Evolutionary conservation across 2,329 filamentous ascomycete genomes (phyloP), one percentile per base, ranked within the genome.

Genomic region (Dendryphion nanum): DNA sequence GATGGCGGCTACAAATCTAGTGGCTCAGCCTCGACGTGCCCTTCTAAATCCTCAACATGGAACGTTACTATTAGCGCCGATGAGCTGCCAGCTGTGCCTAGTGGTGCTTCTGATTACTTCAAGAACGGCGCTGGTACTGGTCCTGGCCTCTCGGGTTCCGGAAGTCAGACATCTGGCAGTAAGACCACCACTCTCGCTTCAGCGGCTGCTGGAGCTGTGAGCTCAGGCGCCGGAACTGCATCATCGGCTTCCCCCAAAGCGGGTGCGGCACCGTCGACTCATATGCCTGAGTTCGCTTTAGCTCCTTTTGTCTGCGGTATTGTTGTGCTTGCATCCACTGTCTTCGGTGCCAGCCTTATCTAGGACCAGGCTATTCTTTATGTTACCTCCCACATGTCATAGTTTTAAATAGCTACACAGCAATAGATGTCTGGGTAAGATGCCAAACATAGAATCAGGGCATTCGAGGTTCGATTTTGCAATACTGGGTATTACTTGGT

Each of bases 1-100:
- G 73, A 81, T 51, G 80, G 79, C 44, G 76, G 77, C 44, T 82
- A 79, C 71, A 78, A 79, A 65, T 52, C 68, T 35, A 72, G 66
- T 47, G 77, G 76, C 44, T 57, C 66, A 45, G 60, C 76, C 36
- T 77, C 72, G 50, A 53, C 66, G 15, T 84, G 80, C 69, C 81
- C 80, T 18, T 43, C 61, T 17, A 65, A 74, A 55, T 71, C 71
- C 45, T 52, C 58, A 47, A 76, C 73, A 57, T 84, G 79, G 79
- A 67, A 81, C 37, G 77, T 83, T 38, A 64, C 56, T 20, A 56
- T 63, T 30, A 41, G 36, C 15, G 63, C 67, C 37, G 63, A 67
- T 41, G 68, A 74, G 45, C 76, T 83, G 13, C 80, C 80, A 23
- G 72, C 76, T 35, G 76, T 82, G 35, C 80, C 80, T 18, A 57